Evolutionary conservation across 768 basidiomycete genomes (phyloP).

Genomic region (Neoboletus magnificus): DNA sequence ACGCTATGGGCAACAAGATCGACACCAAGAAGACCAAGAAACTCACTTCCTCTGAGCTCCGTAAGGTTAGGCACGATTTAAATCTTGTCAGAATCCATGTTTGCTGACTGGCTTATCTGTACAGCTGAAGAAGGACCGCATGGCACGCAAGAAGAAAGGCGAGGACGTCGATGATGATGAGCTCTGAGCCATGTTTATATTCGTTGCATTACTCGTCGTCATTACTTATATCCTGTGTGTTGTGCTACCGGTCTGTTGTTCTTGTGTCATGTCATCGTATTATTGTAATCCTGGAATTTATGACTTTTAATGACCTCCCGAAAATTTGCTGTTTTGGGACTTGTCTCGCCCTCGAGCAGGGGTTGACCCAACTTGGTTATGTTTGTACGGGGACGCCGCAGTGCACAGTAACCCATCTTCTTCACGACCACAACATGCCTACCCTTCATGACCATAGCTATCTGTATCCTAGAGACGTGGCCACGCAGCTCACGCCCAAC

Average conservation of each 20-base stretch:
- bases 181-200: slow-evolving; percentile 29
- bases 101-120: slow-evolving; percentile 11
- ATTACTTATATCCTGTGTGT: slow-evolving; percentile 14
- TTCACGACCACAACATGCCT: slow-evolving; percentile 32
- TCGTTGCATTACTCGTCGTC: slow-evolving; percentile 1
- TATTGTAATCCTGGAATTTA: slow-evolving; percentile 12
- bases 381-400: slow-evolving; percentile 3
- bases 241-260: slow-evolving; percentile 18
- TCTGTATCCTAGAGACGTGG: slow-evolving; percentile 27
- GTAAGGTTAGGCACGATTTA: slow-evolving; percentile 53
- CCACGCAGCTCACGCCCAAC: slow-evolving; percentile 53
- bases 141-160: slow-evolving; percentile 84
- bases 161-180: slow-evolving; percentile 72
- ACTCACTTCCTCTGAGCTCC: slow-evolving; percentile 73
- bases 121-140: slow-evolving; percentile 89
- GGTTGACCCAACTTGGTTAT: neutral
- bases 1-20: slow-evolving; percentile 99
- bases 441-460: slow-evolving; percentile 16
- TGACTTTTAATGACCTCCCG: neutral
- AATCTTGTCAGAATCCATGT: neutral
- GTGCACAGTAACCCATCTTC: slow-evolving; percentile 4
- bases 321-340: neutral
- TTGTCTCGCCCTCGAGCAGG: neutral
- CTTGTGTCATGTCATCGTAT: slow-evolving; percentile 20
- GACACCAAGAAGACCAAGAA: slow-evolving; percentile 85